Evolutionary conservation across 2,329 filamentous ascomycete species (phyloP).

Genomic region (Phialophora verrucosa): DNA sequence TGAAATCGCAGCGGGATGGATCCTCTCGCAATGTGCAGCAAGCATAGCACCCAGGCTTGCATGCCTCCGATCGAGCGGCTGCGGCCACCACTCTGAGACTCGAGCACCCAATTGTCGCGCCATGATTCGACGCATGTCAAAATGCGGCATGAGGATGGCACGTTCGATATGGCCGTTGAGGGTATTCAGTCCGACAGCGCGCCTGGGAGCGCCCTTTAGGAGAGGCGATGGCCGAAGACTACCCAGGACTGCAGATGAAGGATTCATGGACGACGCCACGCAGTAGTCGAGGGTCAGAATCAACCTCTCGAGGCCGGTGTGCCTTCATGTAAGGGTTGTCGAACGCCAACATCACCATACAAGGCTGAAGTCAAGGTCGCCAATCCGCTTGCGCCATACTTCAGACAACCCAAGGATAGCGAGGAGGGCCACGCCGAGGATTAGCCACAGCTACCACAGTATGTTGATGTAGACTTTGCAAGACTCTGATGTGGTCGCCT

Average conservation of each 20-base stretch:
- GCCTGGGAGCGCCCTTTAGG: neutral
- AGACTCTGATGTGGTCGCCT: neutral
- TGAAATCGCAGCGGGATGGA: neutral
- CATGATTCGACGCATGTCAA: neutral
- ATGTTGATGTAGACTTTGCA: neutral
- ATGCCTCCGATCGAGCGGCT: neutral
- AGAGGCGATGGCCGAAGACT: neutral
- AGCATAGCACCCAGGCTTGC: neutral
- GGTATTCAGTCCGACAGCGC: neutral
- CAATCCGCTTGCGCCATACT: neutral
- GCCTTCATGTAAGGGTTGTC: neutral
- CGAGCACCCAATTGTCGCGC: neutral
- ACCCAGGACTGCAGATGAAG: neutral
- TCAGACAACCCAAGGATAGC: neutral
- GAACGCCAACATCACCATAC: conserved; percentile 1
- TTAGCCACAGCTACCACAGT: neutral
- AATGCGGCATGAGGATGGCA: neutral
- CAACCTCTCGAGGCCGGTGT: conserved; percentile 13
- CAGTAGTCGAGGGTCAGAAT: conserved; percentile 16
- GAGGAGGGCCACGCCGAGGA: conserved; percentile 6
- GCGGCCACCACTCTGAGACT: neutral
- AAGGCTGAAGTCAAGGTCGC: conserved; percentile 14
- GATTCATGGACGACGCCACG: neutral
- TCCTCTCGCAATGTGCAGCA: neutral
- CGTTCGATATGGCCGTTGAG: neutral